A percentile compares a stretch with the other conserved stretches of the same genome.
phyloP scores from a whole-genome alignment of 768 basidiomycete species.

The Suillus subluteus region DNA sequence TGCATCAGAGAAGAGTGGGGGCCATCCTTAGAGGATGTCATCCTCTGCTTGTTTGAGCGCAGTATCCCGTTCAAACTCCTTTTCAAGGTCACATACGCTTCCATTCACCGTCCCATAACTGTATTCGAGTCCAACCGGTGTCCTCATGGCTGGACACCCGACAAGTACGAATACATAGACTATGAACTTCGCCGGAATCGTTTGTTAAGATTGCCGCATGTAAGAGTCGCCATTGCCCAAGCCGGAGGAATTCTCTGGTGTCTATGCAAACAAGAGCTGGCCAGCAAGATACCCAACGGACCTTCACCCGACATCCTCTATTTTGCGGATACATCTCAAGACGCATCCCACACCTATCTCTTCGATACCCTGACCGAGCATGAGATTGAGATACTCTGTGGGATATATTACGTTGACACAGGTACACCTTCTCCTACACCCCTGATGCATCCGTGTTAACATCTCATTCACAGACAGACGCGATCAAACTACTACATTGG shows the following conservation, averaged over 20 bases:
- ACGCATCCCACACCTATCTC: neutral
- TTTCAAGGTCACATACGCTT: neutral
- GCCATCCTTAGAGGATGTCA: neutral
- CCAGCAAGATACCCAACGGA: neutral
- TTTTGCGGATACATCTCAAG: neutral
- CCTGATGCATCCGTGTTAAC: neutral
- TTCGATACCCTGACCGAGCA: neutral
- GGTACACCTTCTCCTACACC: neutral
- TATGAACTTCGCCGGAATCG: neutral
- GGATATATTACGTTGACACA: neutral
- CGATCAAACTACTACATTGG: neutral
- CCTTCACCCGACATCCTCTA: neutral
- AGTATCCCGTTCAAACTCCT: neutral
- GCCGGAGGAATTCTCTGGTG: neutral
- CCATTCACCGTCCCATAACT: neutral
- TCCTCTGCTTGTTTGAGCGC: neutral
- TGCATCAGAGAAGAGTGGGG: neutral
- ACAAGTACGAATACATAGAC: neutral
- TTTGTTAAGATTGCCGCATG: neutral
- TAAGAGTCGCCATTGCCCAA: neutral
- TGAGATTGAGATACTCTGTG: neutral
- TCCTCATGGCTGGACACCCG: neutral
- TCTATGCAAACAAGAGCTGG: neutral
- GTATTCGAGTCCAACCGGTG: neutral
- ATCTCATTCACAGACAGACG: neutral